Evolutionary conservation across 1,284 basidiomycete genomes (phyloP).

Genomic region (Fereydounia khargensis): DNA sequence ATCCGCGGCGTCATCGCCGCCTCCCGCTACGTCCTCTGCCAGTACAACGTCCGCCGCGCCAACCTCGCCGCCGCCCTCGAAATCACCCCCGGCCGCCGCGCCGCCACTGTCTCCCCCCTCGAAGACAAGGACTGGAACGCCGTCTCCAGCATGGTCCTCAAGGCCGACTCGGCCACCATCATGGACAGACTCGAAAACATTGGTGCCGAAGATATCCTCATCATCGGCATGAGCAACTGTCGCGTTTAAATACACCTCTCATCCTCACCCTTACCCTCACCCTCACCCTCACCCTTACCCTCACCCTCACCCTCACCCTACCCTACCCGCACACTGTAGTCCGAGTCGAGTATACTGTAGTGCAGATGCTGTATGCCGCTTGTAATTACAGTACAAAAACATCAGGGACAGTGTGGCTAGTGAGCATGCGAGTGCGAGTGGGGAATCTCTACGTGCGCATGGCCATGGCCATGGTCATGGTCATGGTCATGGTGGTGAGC

Average conservation of each 20-base stretch:
- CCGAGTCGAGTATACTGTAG: not conserved
- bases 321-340: not conserved
- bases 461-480: constrained; percentile 8
- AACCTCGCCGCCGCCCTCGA: constrained; percentile 67
- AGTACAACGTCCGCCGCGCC: constrained; percentile 80
- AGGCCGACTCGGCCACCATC: constrained; percentile 74
- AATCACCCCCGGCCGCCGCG: constrained; percentile 85
- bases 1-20: constrained; percentile 93
- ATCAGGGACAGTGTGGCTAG: not conserved
- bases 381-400: not conserved
- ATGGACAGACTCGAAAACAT: constrained; percentile 83
- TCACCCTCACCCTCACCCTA: not conserved
- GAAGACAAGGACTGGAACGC: constrained; percentile 83
- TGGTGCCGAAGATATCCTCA: constrained; percentile 86
- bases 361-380: not conserved
- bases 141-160: constrained; percentile 88
- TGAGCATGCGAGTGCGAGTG: not conserved
- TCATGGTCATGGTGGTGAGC: too few species aligned
- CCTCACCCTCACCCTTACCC: not conserved
- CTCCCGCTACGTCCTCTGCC: constrained; percentile 78
- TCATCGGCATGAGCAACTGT: constrained; percentile 89
- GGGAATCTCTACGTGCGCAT: not conserved
- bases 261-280: not conserved
- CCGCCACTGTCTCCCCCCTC: constrained; percentile 83
- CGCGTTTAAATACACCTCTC: constrained; percentile 67